Evolutionary conservation across 805 yeast genomes (phyloP), one percentile per base, ranked within the genome.

Genomic region (Lipomyces starkeyi): DNA sequence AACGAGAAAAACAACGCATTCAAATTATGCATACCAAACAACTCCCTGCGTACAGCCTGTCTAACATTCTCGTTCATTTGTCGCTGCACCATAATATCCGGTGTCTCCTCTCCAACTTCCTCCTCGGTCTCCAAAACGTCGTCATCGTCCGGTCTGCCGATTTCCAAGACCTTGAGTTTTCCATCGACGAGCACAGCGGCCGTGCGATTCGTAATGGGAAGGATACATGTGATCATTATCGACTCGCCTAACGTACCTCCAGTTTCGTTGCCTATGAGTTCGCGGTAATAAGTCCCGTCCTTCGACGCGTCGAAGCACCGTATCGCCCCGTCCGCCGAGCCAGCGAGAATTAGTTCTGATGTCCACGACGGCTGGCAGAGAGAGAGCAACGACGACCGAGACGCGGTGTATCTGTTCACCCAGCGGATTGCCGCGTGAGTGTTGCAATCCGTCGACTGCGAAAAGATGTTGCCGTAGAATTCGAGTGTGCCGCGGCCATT

Each of bases 401-500:
- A 54, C 9, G 73, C 73, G 14, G 72, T 59, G 40, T 66, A 70
- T 47, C 73, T 47, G 43, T 70, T 70, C 29, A 69, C 62, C 73
- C 73, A 70, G 34, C 34, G 56, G 56, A 5, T 22, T 17, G 56
- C 1, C 2, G 22, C 13, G 47, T 17, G 5, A 34, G 17, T 25
- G 17, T 62, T 43, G 22, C 34, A 55, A 25, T 11, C 17, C 8
- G 27, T 25, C 34, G 32, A 29, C 56, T 22, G 56, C n/a, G 56
- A 20, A 29, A 53, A 53, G 25, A 55, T 14, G 22, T 6, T 14
- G 49, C 59, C 32, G 64, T 58, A 63, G 34, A 53, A 57, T 32
- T 70, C 73, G 13, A 70, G 60, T n/a, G 73, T 70, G 20, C 73
- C 73, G 34, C 73, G 72, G 7, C 73, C 73, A 43, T 69, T 69